Base-by-base conservation (phyloP, 192 early-diverging fungal species). In the Backusella macrospora region DNA sequence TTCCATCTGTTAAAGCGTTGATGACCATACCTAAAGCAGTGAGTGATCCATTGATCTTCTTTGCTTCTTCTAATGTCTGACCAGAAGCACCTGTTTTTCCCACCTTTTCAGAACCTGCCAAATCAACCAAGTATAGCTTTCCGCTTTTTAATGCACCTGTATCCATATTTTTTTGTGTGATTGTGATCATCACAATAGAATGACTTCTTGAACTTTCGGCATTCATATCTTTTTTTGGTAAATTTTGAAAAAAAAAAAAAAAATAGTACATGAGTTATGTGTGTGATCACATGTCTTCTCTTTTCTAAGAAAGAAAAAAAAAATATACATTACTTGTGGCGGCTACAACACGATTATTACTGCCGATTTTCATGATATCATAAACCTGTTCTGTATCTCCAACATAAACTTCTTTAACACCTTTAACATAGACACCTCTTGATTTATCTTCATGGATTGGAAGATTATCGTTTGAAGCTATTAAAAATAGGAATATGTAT, bases 21-120 rank as follows among this genome's bases (percentile, higher is more conserved):
- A 99, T 99, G 72, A 99, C 98, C 95, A 97, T 99, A 69, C 98
- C 98, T 38, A 99, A 87, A 4, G 96, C 94, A 10, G 96, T 94
- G 10, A 99, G 87, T 0, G 95, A 97, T 82, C 96, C 97, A 87
- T 99, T 99, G 87, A 99, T 99, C 81, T 96, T 99, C 84, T 99
- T 99, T 74, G 98, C 98, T 77, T 99, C 98, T 82, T 99, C 97
- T 37, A 99, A 82, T 5, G 96, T 97, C 79, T 99, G 98, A 16
- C 98, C 97, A 1, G 96, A 94, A 0, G 98, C 97, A 65, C 96
- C 98, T 38, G 98, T 99, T 82, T 99, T 99, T 62, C 96, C 96
- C 16, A 93, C 87, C 81, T 98, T 99, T 86, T 99, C 98, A 39
- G 96, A 98, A 77, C 98, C 98, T 16, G 98, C 98, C 80, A 99